Evolutionary conservation across 352 stramenopile species (phyloP).

Genomic region (Globisporangium solare): DNA sequence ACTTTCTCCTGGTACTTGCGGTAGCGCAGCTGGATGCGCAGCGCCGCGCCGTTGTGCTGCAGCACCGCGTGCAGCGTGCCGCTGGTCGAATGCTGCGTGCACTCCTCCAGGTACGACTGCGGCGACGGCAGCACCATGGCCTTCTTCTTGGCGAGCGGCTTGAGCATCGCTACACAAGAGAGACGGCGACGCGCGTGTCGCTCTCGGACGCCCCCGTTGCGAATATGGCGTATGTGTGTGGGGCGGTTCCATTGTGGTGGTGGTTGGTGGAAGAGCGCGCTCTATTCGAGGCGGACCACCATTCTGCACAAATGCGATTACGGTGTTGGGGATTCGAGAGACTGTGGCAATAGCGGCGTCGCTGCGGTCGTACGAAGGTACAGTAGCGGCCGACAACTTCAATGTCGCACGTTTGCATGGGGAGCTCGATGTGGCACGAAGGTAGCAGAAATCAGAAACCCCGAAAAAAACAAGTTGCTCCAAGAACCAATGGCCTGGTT

Average conservation of each 20-base stretch:
- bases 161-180: conserved; percentile 20
- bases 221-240: not conserved
- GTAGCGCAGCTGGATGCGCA: conserved; percentile 73
- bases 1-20: conserved; percentile 69
- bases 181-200: not conserved
- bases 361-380: no score
- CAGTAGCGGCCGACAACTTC: no score
- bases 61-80: conserved; percentile 16
- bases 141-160: conserved; percentile 39
- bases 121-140: conserved; percentile 29
- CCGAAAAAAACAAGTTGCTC: no score
- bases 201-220: not conserved
- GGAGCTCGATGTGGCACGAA: no score
- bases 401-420: no score
- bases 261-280: conserved; percentile 1
- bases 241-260: not conserved
- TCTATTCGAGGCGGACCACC: conserved; percentile 3
- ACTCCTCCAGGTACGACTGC: conserved; percentile 36
- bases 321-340: not conserved
- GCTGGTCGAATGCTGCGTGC: conserved; percentile 23
- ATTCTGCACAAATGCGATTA: not conserved
- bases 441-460: no score
- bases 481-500: no score
- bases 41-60: conserved; percentile 31
- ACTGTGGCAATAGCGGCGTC: no score